Base-by-base conservation (phyloP, 352 stramenopile genomes). In the Globisporangium acanthophoron region DNA sequence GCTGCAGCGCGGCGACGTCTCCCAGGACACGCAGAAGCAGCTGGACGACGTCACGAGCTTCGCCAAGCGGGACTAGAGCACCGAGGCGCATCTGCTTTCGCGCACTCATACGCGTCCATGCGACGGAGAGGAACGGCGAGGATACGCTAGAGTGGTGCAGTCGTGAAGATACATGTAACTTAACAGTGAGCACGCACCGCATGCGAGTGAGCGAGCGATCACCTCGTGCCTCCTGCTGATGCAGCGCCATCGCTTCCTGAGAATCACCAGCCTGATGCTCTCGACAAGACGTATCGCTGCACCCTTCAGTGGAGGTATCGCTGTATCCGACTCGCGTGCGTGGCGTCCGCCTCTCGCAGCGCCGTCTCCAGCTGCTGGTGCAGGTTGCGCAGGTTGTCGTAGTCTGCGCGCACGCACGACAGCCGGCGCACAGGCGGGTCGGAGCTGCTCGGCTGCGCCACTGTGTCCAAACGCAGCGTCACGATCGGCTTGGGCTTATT, bases 1-100 rank as follows among this genome's bases (percentile, higher is more conserved):
- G 49, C 56, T 90, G 54, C 81, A 85, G 43, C 66, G 73, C 24
- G 56, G 66, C 12, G 70, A 58, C 8, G 74, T 76, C 15, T 84
- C 79, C 2, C 70, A 70, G 3, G 83, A 90, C 44, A 77, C 73
- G 11, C 84, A 92, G 69, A 71, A 87, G 64, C 78, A 91, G 58
- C 57, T 92, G 53, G 78, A 92, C 24, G 71, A 91, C 45, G 71
- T 93, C 59, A 94, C 85, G n/a, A 69, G 73, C 57, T 90, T 91
- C 58, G 71, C 71, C 15, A 76, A 77, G 57, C 70, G 70, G 31
- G 73, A 76, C 43, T 61, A 77, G 29, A 60, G 15, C 12, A 6
- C 3, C 47, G 24, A 52, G 24, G 46, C 24, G 8, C 46, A 20
- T 52, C 8, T 33, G 4, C n/a, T 16, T 6, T 46, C 3, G 18